Conservation (phyloP, 73 alveolate genomes). For the Paramecium tetraurelia region DNA sequence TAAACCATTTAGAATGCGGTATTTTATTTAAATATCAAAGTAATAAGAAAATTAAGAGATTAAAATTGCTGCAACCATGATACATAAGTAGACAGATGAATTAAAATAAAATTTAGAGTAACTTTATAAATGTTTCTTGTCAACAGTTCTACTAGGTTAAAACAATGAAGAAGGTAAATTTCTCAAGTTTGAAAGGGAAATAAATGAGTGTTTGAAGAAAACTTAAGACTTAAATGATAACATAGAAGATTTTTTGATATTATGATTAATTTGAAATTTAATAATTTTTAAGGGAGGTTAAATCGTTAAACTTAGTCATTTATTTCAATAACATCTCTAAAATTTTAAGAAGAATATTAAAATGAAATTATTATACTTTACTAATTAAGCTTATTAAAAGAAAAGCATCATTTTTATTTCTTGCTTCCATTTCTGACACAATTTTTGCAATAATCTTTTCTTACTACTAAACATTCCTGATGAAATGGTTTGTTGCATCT, state of each 20-base stretch:
- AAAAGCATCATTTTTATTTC: background rate
- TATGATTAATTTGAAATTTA: background rate
- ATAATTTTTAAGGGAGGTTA: too few relatives aligned
- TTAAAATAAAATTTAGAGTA: background rate
- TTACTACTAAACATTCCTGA: background rate
- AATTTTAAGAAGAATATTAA: background rate
- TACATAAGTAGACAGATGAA: background rate
- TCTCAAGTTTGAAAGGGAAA: background rate
- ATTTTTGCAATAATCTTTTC: background rate
- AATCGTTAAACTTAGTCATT: background rate
- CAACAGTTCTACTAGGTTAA: background rate
- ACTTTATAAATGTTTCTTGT: background rate
- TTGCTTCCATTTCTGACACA: background rate
- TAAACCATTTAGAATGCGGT: background rate
- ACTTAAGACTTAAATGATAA: background rate
- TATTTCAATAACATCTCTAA: background rate
- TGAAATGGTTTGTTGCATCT: background rate
- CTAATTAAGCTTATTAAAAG: background rate
- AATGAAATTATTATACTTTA: background rate
- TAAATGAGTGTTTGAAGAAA: background rate
- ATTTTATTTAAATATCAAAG: background rate
- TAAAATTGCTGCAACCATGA: background rate
- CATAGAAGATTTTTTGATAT: slow-evolving; percentile 8
- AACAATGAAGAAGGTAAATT: background rate
- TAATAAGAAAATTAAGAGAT: background rate